Evolutionary conservation across 805 yeast genomes (phyloP), one percentile per base, ranked within the genome.

Genomic region (Phaffomyces thermotolerans): DNA sequence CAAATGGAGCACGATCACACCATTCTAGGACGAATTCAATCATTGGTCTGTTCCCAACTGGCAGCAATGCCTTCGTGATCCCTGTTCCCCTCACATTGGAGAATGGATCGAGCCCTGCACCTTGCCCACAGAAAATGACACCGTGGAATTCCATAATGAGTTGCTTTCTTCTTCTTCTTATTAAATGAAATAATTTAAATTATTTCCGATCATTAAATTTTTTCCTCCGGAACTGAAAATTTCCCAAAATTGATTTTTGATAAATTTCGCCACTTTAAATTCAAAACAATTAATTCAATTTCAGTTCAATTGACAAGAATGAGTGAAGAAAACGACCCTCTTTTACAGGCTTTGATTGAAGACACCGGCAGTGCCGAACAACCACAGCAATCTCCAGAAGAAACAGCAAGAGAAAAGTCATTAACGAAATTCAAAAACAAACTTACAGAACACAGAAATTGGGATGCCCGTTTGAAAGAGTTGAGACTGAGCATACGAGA

Each of bases 11-110:
- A 58, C 74, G 72, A 56, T 81, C 89, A 69, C 98, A 90, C 98
- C 98, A 93, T 53, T 84, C 90, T 31, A 93, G 69, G 3, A 84
- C 95, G 58, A 87, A 84, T 55, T 81, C 82, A 36, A 93, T 68
- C 88, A 93, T 81, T 13, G 96, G 95, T 56, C 76, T 76, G 61
- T 90, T 90, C 8, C 93, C 98, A 31, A 93, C 71, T 2, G 98
- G 98, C 36, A 95, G 64, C 39, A 90, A 67, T 0, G 97, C 95
- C 66, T 93, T 93, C 8, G 95, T 76, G 7, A 75, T 60, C 15
- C 93, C 90, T 3, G 83, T 69, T 14, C 77, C 73, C 40, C 81
- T 68, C 32, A 69, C 71, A 24, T 73, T 67, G 0, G 90, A 75
- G 49, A 91, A 77, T 0, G 98, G 98, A 14, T 76, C 60, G 52